A percentile compares a stretch with the other conserved stretches of the same genome.
These are phyloP conservation scores for Cryphonectria japonica DNA, from an alignment of 2,329 filamentous ascomycete genomes.

Conservation along the genomic window DNA sequence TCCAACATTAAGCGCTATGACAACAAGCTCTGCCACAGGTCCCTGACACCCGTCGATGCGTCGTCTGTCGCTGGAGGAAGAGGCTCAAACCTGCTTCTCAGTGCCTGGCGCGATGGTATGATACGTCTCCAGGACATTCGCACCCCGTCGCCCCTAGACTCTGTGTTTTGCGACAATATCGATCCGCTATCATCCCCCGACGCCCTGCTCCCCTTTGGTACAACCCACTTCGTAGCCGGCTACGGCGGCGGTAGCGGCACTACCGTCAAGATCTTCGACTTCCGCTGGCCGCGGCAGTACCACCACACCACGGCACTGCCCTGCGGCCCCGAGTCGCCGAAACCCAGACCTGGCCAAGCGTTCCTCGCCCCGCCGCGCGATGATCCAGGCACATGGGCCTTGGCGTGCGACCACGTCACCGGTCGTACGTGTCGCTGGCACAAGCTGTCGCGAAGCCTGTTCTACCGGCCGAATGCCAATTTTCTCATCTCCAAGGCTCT, in stretches of 20 bases:
- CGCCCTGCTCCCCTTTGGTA: constrained; percentile 53
- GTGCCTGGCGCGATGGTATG: constrained; percentile 58
- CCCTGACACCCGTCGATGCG: constrained; percentile 50
- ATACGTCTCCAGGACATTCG: constrained; percentile 53
- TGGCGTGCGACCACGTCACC: constrained; percentile 41
- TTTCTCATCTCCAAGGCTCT: constrained; percentile 46
- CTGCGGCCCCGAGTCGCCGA: constrained; percentile 46
- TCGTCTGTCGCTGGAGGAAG: constrained; percentile 39
- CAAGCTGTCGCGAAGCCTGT: constrained; percentile 44
- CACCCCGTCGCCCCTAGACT: constrained; percentile 50
- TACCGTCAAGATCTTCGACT: constrained; percentile 57
- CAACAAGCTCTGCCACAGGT: constrained; percentile 40
- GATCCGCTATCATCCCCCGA: constrained; percentile 51
- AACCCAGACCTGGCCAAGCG: constrained; percentile 40
- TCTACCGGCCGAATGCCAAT: constrained; percentile 54
- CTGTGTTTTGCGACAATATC: constrained; percentile 57
- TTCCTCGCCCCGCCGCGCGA: constrained; percentile 33
- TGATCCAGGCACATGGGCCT: constrained; percentile 14
- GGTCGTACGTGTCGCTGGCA: constrained; percentile 53
- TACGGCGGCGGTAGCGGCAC: constrained; percentile 50
- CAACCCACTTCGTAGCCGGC: constrained; percentile 55
- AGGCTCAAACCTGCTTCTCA: constrained; percentile 49
- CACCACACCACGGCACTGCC: constrained; percentile 52
- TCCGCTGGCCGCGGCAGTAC: constrained; percentile 54
- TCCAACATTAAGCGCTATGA: constrained; percentile 34